Evolutionary conservation across 148 eudicot species (phyloP).

Genomic region (Polygonum aviculare): DNA sequence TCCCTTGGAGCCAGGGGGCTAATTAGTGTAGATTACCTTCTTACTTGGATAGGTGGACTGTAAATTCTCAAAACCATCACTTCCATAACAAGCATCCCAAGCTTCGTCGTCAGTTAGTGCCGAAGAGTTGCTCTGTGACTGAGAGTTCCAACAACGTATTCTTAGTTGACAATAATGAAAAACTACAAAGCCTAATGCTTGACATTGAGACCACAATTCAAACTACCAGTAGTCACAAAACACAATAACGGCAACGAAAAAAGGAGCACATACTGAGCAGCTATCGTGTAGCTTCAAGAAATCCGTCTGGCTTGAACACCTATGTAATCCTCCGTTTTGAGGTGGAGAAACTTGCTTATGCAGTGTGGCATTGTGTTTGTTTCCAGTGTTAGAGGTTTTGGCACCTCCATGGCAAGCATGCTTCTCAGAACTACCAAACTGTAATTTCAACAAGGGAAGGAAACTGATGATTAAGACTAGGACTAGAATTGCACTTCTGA

Average conservation of each 20-base stretch:
- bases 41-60: slow-evolving; percentile 45
- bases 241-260: neutral
- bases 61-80: slow-evolving; percentile 45
- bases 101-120: slow-evolving; percentile 83
- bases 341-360: slow-evolving; percentile 32
- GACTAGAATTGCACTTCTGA: neutral
- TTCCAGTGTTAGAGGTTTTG: slow-evolving; percentile 21
- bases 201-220: neutral
- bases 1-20: neutral
- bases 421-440: slow-evolving; percentile 51
- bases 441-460: slow-evolving; percentile 16
- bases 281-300: slow-evolving; percentile 49
- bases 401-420: slow-evolving; percentile 24
- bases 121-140: slow-evolving; percentile 69
- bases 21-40: slow-evolving; percentile 29
- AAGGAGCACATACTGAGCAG: slow-evolving; percentile 56
- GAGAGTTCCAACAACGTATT: slow-evolving; percentile 8
- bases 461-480: neutral
- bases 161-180: neutral
- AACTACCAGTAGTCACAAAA: neutral
- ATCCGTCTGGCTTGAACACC: slow-evolving; percentile 75
- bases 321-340: slow-evolving; percentile 37
- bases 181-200: neutral
- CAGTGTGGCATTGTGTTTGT: slow-evolving; percentile 21
- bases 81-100: slow-evolving; percentile 34